Percentiles rank a stretch among this genome's conserved stretches.
These are phyloP conservation scores for Arthroderma sp. DNA, from an alignment of 2,329 filamentous ascomycete species.

Conservation along the genomic window DNA sequence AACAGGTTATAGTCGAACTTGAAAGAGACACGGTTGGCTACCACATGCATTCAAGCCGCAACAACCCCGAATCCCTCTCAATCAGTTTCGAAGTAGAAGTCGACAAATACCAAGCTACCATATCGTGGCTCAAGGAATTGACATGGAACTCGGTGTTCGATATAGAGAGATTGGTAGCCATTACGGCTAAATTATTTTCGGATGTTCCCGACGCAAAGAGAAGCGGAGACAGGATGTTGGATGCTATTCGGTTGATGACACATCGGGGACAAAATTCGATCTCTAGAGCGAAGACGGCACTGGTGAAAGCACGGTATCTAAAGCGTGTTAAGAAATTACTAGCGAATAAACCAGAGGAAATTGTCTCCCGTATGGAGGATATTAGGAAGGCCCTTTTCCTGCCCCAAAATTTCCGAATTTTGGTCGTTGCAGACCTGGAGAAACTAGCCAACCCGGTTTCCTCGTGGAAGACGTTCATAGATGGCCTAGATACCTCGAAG, in stretches of 20 bases:
- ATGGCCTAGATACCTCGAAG: conserved; percentile 40
- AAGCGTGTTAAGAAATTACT: conserved; percentile 74
- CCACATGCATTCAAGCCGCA: conserved; percentile 53
- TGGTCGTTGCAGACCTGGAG: conserved; percentile 69
- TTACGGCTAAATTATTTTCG: conserved; percentile 69
- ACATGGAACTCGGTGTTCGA: conserved; percentile 88
- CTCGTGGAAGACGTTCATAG: conserved; percentile 58
- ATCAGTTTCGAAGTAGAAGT: conserved; percentile 78
- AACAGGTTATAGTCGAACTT: conserved; percentile 80
- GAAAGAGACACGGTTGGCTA: conserved; percentile 88
- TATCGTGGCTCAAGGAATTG: conserved; percentile 73
- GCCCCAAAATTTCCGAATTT: conserved; percentile 71
- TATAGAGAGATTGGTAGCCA: conserved; percentile 49
- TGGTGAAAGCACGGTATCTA: conserved; percentile 79
- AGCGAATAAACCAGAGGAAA: conserved; percentile 59
- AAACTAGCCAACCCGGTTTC: conserved; percentile 64
- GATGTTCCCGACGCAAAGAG: conserved; percentile 90
- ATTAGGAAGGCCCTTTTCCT: conserved; percentile 66
- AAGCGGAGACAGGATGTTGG: conserved; percentile 55
- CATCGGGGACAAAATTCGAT: conserved; percentile 69
- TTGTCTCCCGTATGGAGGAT: conserved; percentile 65
- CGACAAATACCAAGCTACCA: conserved; percentile 70
- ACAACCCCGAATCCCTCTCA: conserved; percentile 63
- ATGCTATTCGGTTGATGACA: conserved; percentile 58
- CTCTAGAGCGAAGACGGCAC: conserved; percentile 62